phyloP scores from a whole-genome alignment of 148 eudicot species.

The Vaccinium macrocarpon region DNA sequence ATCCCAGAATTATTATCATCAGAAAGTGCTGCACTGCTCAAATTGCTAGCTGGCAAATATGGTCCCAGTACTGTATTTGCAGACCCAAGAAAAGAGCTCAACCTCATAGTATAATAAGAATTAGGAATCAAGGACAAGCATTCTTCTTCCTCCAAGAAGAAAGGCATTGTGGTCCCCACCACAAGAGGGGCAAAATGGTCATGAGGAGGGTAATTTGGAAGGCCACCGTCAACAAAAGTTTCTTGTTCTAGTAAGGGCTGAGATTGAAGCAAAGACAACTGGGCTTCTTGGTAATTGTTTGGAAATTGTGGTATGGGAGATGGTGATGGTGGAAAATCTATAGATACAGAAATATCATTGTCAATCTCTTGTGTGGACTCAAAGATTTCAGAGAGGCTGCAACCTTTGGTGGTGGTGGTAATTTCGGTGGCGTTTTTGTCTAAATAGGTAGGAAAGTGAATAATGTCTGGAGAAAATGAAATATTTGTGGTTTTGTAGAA shows the following conservation, averaged over 20 bases:
- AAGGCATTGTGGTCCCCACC: slow-evolving; percentile 36
- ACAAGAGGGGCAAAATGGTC: slow-evolving; percentile 30
- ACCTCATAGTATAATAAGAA: slow-evolving; percentile 31
- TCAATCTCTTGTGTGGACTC: slow-evolving; percentile 11
- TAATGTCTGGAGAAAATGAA: slow-evolving; percentile 30
- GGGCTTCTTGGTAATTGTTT: slow-evolving; percentile 29
- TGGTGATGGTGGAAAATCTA: slow-evolving; percentile 47
- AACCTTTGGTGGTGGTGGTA: slow-evolving; percentile 9
- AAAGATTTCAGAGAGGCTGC: slow-evolving; percentile 45
- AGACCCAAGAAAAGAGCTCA: slow-evolving; percentile 47
- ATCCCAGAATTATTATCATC: slow-evolving; percentile 40
- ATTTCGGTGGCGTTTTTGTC: neutral
- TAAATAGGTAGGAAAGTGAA: slow-evolving; percentile 16
- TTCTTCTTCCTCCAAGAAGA: slow-evolving; percentile 50
- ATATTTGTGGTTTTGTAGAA: slow-evolving; percentile 20
- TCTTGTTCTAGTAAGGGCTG: slow-evolving; percentile 18
- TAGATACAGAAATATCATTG: slow-evolving; percentile 56
- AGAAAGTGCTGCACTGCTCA: slow-evolving; percentile 32
- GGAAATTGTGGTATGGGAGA: slow-evolving; percentile 34
- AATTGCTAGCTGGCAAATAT: slow-evolving; percentile 30
- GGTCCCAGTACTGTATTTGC: slow-evolving; percentile 27
- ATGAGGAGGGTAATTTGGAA: slow-evolving; percentile 23
- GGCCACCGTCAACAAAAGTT: neutral
- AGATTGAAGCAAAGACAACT: slow-evolving; percentile 30
- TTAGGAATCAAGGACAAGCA: slow-evolving; percentile 46